Evolutionary conservation across 257 asterid genomes (phyloP).

Genomic region (Perilla frutescens): DNA sequence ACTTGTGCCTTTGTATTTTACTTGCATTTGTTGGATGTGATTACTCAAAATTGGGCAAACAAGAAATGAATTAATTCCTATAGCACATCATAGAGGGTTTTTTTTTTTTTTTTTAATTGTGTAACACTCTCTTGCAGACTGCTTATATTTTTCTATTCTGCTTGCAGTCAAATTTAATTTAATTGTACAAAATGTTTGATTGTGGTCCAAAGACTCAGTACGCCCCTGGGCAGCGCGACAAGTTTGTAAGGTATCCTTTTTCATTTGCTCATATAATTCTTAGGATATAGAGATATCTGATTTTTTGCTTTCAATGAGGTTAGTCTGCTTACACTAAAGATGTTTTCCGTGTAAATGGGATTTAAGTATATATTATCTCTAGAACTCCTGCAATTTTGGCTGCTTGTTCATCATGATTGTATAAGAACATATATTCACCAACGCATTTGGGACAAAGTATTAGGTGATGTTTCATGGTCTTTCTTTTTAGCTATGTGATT

Average conservation of each 20-base stretch:
- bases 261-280: constrained; percentile 17
- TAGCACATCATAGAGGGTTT: constrained; percentile 3
- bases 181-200: constrained; percentile 70
- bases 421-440: neutral
- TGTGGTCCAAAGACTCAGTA: constrained; percentile 75
- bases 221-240: constrained; percentile 77
- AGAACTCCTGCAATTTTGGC: constrained; percentile 4
- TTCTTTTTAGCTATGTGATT: constrained; percentile 19
- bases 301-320: constrained; percentile 20
- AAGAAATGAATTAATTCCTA: neutral
- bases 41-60: neutral
- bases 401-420: neutral
- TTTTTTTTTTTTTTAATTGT: neutral
- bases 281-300: constrained; percentile 12
- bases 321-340: constrained; percentile 25
- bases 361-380: neutral
- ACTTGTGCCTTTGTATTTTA: neutral
- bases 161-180: constrained; percentile 57
- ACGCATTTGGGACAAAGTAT: neutral
- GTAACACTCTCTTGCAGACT: constrained; percentile 10
- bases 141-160: constrained; percentile 25
- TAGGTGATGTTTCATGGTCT: constrained; percentile 23
- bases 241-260: constrained; percentile 73
- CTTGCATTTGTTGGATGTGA: constrained; percentile 7
- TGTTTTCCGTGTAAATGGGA: constrained; percentile 13